Evolutionary conservation across 2,329 filamentous ascomycete genomes (phyloP).

Genomic region (Zymoseptoria pseudotritici): DNA sequence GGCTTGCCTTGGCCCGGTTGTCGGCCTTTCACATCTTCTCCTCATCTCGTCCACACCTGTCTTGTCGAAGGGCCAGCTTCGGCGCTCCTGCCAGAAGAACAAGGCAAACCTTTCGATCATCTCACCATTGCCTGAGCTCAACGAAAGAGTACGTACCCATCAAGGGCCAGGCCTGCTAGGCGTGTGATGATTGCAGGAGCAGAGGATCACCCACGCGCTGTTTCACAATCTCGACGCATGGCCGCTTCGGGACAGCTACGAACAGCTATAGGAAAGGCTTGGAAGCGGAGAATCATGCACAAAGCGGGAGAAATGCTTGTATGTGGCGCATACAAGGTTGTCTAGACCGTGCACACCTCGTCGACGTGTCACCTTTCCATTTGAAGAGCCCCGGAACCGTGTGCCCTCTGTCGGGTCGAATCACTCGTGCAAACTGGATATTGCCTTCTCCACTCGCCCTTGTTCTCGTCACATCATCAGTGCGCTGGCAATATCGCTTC

Average conservation of each 20-base stretch:
- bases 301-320: constrained; percentile 8
- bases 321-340: constrained; percentile 22
- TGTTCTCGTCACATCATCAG: neutral
- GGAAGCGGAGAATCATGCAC: constrained; percentile 5
- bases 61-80: neutral
- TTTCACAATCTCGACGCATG: neutral
- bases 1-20: neutral
- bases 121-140: neutral
- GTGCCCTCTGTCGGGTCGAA: neutral
- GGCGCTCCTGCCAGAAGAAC: neutral
- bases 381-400: constrained; percentile 6
- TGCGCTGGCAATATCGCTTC: neutral
- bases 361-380: constrained; percentile 21
- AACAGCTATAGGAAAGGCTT: constrained; percentile 13
- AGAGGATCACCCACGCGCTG: neutral
- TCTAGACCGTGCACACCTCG: constrained; percentile 19
- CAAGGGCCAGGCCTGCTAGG: neutral
- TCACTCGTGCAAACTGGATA: neutral
- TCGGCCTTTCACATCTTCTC: neutral
- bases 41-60: neutral
- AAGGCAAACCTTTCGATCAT: neutral
- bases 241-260: constrained; percentile 1
- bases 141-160: neutral
- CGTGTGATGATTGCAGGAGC: neutral
- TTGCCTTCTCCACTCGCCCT: constrained; percentile 10